Base-by-base conservation (phyloP, 2,329 filamentous ascomycete genomes). In the Nigrospora osmanthi region DNA sequence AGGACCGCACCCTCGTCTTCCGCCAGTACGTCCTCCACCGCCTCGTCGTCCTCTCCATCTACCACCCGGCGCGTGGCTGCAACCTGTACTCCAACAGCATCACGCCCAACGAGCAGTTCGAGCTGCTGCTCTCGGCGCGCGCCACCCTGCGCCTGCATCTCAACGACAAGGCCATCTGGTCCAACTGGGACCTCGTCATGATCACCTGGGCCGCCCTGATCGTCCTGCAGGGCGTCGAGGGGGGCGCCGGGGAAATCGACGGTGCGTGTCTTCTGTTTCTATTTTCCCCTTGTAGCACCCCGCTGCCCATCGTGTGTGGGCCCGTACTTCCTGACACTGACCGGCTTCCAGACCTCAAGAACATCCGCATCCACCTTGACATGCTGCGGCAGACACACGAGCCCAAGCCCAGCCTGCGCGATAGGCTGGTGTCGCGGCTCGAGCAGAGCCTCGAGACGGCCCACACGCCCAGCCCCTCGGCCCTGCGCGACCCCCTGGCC, bases 161-260 rank as follows among this genome's bases (percentile, higher is more conserved):
- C 4, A 56, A 63, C n/a, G 67, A 70, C 42, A 53, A 61, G 17
- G 60, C 63, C 1, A 70, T 70, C 44, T 70, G 67, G 67, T 61
- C 65, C 4, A 70, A 70, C 38, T 70, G 64, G 61, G 67, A 70
- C 36, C 52, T 70, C 1, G 60, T 69, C 16, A 65, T 70, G 50
- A 70, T 70, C 42, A 68, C 67, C 0, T 69, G 66, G 67, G 67
- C 67, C 6, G 66, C 67, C 2, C 52, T 70, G 10, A 65, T 70
- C n/a, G 65, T 70, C 2, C 51, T 70, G 1, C 66, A 69, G 47
- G 67, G 61, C 3, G 55, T 68, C 3, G 63, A 69, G 46, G 65
- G 63, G 1, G 66, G 66, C 0, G 61, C 64, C 11, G 64, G 64
- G 0, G 65, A 70, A 42, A 48, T 56, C 3, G 63, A 66, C 23